These are phyloP conservation scores for Jamesozyma lodderae DNA, from an alignment of 805 yeast genomes.

Conservation along the genomic window DNA sequence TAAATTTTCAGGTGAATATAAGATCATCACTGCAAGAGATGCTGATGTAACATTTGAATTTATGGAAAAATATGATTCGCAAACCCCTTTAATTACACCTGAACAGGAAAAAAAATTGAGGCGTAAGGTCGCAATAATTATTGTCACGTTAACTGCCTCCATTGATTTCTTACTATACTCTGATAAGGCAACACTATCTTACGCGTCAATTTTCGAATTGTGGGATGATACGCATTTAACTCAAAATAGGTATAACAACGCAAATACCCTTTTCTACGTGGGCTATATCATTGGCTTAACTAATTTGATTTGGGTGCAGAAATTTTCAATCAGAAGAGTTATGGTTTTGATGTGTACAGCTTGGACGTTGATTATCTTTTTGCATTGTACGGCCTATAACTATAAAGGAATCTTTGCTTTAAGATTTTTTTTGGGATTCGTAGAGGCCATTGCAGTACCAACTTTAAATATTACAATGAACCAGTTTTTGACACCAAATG, in stretches of 20 bases:
- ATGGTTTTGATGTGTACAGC: constrained; percentile 30
- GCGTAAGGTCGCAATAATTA: constrained; percentile 32
- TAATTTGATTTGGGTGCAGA: constrained; percentile 37
- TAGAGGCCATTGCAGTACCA: constrained; percentile 39
- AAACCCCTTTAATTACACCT: constrained; percentile 34
- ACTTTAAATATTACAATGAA: constrained; percentile 39
- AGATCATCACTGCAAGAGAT: constrained; percentile 27
- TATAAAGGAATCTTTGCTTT: constrained; percentile 39
- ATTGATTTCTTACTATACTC: constrained; percentile 39
- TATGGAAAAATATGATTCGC: constrained; percentile 29
- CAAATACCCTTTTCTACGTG: constrained; percentile 45
- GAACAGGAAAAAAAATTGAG: constrained; percentile 34
- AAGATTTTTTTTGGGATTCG: constrained; percentile 45
- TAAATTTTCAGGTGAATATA: constrained; percentile 11
- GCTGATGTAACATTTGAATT: constrained; percentile 36
- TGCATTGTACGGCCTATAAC: constrained; percentile 38
- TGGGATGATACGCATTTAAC: constrained; percentile 39
- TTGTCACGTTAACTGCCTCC: constrained; percentile 32
- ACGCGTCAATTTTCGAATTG: constrained; percentile 40
- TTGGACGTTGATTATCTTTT: constrained; percentile 42
- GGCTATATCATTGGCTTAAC: constrained; percentile 40
- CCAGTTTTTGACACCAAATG: constrained; percentile 41
- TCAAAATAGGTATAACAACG: constrained; percentile 38
- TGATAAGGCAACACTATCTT: constrained; percentile 45
- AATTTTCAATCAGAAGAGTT: constrained; percentile 34